Base-by-base conservation (phyloP, 176 grass and related monocot species). In the Eremochloa ophiuroides region DNA sequence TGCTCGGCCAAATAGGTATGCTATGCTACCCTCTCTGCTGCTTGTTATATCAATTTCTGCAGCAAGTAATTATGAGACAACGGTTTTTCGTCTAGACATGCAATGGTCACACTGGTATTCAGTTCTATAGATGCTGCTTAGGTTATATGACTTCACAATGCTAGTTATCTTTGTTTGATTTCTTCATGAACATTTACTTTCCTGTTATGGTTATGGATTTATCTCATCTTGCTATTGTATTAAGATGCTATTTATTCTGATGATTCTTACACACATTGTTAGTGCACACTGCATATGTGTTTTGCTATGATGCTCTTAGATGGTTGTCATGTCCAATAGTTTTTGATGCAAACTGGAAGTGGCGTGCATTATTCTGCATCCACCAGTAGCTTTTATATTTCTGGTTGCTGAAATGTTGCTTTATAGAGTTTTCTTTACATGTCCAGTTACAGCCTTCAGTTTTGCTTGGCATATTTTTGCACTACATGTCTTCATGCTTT, bases 1-100 rank as follows among this genome's bases (percentile, higher is more conserved):
- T 97, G 38, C 78, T 97, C 51, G 91, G 94, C 50, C 91, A 91
- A 75, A 97, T 97, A 89, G 94, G 94, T 93, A 85, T 80, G 60
- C 11, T 46, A 40, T 83, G 7, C 16, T 79, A 46, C 17, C 13
- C 68, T 83, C 25, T 0, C n/a, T 30, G 23, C n/a, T 25, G 12
- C 23, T 76, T 50, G 10, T 31, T 22, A 28, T 14, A 9, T 35
- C n/a, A 31, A 20, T 69, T 47, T 28, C 14, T 76, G 22, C 28
- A 37, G 10, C 16, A 76, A 41, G 25, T 77, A 43, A 10, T 58
- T 69, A 69, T 71, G 68, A 71, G 47, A 12, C 8, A 58, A 43
- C 0, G 14, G 1, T 38, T 69, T 62, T 77, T 13, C 28, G 61
- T 73, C 26, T 31, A 25, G 6, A 18, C 48, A 69, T 84, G 63